Evolutionary conservation across 2,329 filamentous ascomycete genomes (phyloP).

Genomic region (Fusarium redolens): DNA sequence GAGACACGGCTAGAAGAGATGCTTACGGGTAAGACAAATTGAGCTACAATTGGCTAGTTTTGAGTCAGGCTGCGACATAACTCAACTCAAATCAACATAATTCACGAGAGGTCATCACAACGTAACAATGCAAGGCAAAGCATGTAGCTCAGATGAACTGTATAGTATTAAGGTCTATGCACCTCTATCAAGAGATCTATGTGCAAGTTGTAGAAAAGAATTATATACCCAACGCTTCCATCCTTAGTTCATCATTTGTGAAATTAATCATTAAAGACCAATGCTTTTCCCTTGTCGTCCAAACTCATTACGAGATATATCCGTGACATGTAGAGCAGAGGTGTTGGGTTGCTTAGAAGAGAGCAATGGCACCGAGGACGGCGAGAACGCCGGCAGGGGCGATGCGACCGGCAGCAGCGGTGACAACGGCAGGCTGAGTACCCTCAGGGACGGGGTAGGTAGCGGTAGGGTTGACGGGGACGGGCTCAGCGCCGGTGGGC

Average conservation of each 20-base stretch:
- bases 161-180: slow-evolving; percentile 35
- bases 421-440: slow-evolving; percentile 65
- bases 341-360: slow-evolving; percentile 59
- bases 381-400: slow-evolving; percentile 57
- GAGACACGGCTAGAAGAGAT: background rate
- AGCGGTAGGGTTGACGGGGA: slow-evolving; percentile 32
- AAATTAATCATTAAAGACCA: slow-evolving; percentile 30
- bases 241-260: slow-evolving; percentile 21
- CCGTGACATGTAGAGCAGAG: slow-evolving; percentile 1
- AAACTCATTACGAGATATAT: slow-evolving; percentile 7
- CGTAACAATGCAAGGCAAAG: background rate
- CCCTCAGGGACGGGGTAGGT: slow-evolving; percentile 47
- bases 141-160: slow-evolving; percentile 13
- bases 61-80: background rate
- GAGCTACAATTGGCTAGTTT: background rate
- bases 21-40: background rate
- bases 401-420: slow-evolving; percentile 64
- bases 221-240: slow-evolving; percentile 37
- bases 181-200: slow-evolving; percentile 28
- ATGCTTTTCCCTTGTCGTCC: slow-evolving; percentile 15
- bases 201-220: slow-evolving; percentile 34
- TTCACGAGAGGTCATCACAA: background rate
- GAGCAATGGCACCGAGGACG: slow-evolving; percentile 68
- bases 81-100: background rate
- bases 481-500: slow-evolving; percentile 20